Percentiles rank a stretch among this genome's conserved stretches.
Conservation (phyloP, 1,139 yeast genomes). For the Meyerozyma guilliermondii region DNA sequence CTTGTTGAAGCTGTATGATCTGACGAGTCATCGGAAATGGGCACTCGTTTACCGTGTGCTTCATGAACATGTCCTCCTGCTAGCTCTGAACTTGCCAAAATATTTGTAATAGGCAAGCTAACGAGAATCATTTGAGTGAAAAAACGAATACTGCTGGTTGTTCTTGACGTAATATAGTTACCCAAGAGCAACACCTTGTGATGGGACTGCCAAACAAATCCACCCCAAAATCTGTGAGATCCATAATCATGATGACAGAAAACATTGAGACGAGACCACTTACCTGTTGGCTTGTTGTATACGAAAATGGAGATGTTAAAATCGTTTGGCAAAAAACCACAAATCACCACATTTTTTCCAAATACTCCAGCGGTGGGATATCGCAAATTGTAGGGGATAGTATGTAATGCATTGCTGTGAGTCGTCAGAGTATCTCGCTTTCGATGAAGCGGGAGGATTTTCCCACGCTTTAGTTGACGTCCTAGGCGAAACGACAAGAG, state of each 20-base stretch:
- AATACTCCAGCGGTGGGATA: constrained; percentile 59
- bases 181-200: constrained; percentile 62
- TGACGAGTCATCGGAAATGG: not conserved
- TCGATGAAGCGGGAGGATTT: constrained; percentile 22
- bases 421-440: constrained; percentile 7
- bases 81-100: constrained; percentile 43
- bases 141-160: constrained; percentile 51
- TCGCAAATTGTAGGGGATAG: constrained; percentile 37
- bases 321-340: constrained; percentile 53
- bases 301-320: constrained; percentile 53
- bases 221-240: constrained; percentile 60
- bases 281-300: constrained; percentile 55
- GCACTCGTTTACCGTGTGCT: not conserved
- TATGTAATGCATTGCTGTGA: constrained; percentile 8
- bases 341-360: constrained; percentile 57
- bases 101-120: constrained; percentile 62
- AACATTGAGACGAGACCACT: constrained; percentile 60
- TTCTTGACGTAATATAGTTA: constrained; percentile 39
- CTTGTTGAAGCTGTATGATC: not conserved
- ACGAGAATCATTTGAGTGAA: constrained; percentile 55
- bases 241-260: constrained; percentile 53
- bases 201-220: constrained; percentile 72
- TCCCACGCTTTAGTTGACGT: constrained; percentile 29
- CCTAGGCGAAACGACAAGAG: constrained; percentile 33
- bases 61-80: constrained; percentile 22